Base-by-base conservation (phyloP, 2,329 filamentous ascomycete genomes). In the Dactylellina cionopaga region DNA sequence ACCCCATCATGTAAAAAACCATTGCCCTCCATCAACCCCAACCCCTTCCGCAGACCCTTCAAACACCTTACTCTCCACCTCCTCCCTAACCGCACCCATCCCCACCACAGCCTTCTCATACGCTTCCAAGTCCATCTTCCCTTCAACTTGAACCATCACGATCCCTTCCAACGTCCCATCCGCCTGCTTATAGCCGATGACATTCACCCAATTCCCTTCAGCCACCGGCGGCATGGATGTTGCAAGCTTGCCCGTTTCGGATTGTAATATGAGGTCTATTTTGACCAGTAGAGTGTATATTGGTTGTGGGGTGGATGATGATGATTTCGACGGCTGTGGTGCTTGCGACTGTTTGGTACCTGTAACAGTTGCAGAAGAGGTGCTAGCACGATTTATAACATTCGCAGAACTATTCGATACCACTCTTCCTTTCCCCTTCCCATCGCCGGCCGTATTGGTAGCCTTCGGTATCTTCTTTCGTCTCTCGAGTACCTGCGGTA, bases 201-300 rank as follows among this genome's bases (percentile, higher is more conserved):
- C 66, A 13, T 33, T 63, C 7, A 64, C 58, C 66, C 66, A 71
- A 5, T 6, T 44, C 3, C 66, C 66, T 7, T 71, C 66, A 11
- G 37, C 27, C 25, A 71, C 43, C 11, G 56, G 51, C 13, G 66
- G 66, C n/a, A 71, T 5, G 0, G 56, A 54, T 5, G 13, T 41
- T 5, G 10, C 5, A 2, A 33, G 1, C 17, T 63, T 25, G 6
- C 31, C 24, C 11, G 25, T 5, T 5, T 24, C 35, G 15, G 25
- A 25, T 39, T 52, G 39, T 3, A 71, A 51, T 1, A 51, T 13
- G 5, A 58, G 19, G 15, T 71, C 66, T 3, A 58, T 37, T 3
- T 41, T 47, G 22, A 63, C 66, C 7, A 13, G 3, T 5, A 71
- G 31, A 0, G 56, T 71, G 37, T 63, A 58, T 1, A 29, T 27